phyloP scores from a whole-genome alignment of 352 stramenopile genomes.

The Globisporangium rhizosaccharum region DNA sequence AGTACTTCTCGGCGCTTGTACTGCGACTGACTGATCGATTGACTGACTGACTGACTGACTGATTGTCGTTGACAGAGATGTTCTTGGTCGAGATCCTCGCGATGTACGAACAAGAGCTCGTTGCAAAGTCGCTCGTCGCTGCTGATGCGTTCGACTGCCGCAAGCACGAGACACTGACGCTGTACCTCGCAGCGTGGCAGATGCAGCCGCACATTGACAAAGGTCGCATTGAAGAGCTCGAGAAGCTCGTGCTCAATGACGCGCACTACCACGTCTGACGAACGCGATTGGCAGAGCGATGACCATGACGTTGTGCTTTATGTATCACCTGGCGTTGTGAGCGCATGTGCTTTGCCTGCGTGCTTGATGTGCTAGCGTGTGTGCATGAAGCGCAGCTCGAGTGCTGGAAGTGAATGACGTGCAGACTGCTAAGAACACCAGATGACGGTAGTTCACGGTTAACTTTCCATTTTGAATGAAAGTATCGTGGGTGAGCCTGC shows the following conservation, averaged over 20 bases:
- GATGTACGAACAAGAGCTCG: conserved; percentile 79
- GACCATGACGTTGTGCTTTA: neutral
- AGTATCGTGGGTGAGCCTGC: neutral
- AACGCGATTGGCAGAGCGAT: neutral
- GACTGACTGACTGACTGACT: neutral
- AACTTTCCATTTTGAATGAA: too few species aligned
- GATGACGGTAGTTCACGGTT: too few species aligned
- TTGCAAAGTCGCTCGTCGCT: conserved; percentile 73
- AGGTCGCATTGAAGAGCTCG: conserved; percentile 54
- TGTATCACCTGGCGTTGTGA: neutral
- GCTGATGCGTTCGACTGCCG: conserved; percentile 61
- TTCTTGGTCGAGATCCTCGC: conserved; percentile 54
- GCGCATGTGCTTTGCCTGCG: too few species aligned
- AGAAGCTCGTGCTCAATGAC: conserved; percentile 59
- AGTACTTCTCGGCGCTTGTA: neutral
- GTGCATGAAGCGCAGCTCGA: too few species aligned
- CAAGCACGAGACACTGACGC: conserved; percentile 58
- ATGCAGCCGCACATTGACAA: conserved; percentile 81
- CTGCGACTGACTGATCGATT: neutral
- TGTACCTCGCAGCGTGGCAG: conserved; percentile 83
- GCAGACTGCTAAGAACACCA: too few species aligned
- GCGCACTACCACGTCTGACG: conserved; percentile 31
- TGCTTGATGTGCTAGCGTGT: too few species aligned
- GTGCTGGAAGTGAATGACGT: neutral
- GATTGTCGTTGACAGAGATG: conserved; percentile 22